Conservation (phyloP, 805 yeast species). For the Pichia cephalocereana region DNA sequence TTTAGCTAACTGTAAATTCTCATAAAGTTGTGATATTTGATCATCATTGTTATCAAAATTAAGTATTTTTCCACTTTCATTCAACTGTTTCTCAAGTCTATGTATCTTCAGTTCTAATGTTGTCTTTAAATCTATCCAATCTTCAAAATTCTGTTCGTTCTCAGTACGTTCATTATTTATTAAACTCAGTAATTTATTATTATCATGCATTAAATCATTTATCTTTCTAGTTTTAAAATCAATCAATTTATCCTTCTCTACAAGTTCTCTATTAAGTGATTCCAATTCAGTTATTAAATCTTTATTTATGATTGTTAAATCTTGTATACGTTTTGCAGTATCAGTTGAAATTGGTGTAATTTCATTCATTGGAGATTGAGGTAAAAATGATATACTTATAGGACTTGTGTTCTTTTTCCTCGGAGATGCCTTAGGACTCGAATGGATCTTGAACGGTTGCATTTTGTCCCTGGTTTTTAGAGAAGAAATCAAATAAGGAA, state of each 20-base stretch:
- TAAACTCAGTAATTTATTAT: constrained; percentile 15
- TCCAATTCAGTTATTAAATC: constrained; percentile 28
- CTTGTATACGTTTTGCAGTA: constrained; percentile 9
- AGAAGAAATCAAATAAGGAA: too few species aligned
- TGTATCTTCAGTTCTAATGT: constrained; percentile 21
- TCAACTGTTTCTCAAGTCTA: background rate
- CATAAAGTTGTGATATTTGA: constrained; percentile 9
- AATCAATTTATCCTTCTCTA: constrained; percentile 21
- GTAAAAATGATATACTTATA: background rate
- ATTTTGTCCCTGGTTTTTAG: background rate
- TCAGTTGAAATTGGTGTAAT: background rate
- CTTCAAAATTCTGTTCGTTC: constrained; percentile 23
- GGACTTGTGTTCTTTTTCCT: background rate
- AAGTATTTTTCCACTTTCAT: background rate
- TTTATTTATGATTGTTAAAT: constrained; percentile 22
- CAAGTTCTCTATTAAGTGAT: constrained; percentile 26
- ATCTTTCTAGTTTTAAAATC: constrained; percentile 18
- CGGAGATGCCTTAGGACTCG: background rate
- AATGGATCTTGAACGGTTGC: background rate
- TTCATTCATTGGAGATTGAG: background rate
- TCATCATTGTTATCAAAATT: constrained; percentile 7
- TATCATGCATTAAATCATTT: constrained; percentile 22
- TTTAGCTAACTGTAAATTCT: constrained; percentile 6
- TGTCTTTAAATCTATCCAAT: constrained; percentile 21
- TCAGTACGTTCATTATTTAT: constrained; percentile 22